Evolutionary conservation across 805 yeast genomes (phyloP).

Genomic region (Saccharomycopsis microspora): DNA sequence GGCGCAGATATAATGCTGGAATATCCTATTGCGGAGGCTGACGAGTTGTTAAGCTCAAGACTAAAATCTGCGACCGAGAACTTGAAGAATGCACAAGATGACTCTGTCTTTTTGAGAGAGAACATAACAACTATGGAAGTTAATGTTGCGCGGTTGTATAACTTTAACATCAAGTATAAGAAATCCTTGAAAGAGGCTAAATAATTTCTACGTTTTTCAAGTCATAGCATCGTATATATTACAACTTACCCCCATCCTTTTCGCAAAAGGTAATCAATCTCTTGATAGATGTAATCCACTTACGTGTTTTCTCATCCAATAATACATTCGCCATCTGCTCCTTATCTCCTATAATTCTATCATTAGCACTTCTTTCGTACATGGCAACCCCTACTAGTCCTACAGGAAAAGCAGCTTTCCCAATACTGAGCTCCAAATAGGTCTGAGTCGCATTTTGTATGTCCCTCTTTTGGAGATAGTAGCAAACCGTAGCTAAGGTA

Average conservation of each 20-base stretch:
- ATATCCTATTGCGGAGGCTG: conserved; percentile 84
- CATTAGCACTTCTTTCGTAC: conserved; percentile 59
- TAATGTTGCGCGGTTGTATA: conserved; percentile 84
- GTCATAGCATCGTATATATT: background rate
- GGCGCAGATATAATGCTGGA: conserved; percentile 98
- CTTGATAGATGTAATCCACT: conserved; percentile 69
- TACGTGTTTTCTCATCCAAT: conserved; percentile 63
- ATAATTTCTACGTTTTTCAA: background rate
- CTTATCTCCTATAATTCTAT: conserved; percentile 38
- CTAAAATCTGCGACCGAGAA: conserved; percentile 51
- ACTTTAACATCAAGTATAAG: conserved; percentile 80
- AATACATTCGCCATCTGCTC: conserved; percentile 53
- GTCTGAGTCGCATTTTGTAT: conserved; percentile 48
- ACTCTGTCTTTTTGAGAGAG: conserved; percentile 71
- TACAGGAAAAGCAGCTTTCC: conserved; percentile 88
- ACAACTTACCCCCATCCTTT: conserved; percentile 6
- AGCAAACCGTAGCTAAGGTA: conserved; percentile 47
- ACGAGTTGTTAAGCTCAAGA: conserved; percentile 51
- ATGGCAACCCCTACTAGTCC: conserved; percentile 75
- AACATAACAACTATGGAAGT: conserved; percentile 97
- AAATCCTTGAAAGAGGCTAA: conserved; percentile 16
- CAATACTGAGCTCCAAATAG: conserved; percentile 68
- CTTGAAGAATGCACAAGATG: conserved; percentile 60
- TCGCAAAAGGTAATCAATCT: conserved; percentile 54
- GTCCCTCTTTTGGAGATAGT: conserved; percentile 44